phyloP scores from a whole-genome alignment of 2,329 filamentous ascomycete genomes.

The Xylariaceae sp. region DNA sequence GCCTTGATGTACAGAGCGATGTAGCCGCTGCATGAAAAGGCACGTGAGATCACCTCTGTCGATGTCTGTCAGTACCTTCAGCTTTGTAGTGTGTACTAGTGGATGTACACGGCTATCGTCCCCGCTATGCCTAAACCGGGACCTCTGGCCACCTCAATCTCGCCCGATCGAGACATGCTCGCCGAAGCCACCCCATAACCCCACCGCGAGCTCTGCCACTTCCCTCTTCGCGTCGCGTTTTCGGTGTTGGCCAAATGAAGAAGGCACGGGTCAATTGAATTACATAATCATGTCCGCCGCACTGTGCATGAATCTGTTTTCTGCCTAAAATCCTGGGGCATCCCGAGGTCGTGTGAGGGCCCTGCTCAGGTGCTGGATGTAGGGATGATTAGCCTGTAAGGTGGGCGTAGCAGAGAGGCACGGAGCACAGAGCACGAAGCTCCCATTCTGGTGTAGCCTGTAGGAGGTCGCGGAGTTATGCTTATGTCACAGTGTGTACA shows the following conservation, averaged over 20 bases:
- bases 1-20: background rate
- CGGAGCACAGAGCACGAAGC: background rate
- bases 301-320: constrained; percentile 5
- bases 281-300: background rate
- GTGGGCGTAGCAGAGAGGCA: no score
- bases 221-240: background rate
- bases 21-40: background rate
- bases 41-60: background rate
- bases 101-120: background rate
- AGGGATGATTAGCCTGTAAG: no score
- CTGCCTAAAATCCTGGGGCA: constrained; percentile 1
- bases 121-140: constrained; percentile 14
- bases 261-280: background rate
- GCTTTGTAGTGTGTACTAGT: constrained; percentile 1
- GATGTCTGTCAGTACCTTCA: background rate
- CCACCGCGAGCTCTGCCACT: constrained; percentile 12
- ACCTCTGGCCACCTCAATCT: constrained; percentile 15
- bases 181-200: constrained; percentile 20
- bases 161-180: constrained; percentile 16
- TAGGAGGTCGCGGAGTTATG: background rate
- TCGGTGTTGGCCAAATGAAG: background rate
- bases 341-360: constrained; percentile 4
- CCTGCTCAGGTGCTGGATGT: background rate
- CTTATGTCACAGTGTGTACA: background rate
- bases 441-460: background rate